A percentile compares a stretch with the other conserved stretches of the same genome.
Conservation (phyloP, 768 basidiomycete species). For the Galerina marginata region DNA sequence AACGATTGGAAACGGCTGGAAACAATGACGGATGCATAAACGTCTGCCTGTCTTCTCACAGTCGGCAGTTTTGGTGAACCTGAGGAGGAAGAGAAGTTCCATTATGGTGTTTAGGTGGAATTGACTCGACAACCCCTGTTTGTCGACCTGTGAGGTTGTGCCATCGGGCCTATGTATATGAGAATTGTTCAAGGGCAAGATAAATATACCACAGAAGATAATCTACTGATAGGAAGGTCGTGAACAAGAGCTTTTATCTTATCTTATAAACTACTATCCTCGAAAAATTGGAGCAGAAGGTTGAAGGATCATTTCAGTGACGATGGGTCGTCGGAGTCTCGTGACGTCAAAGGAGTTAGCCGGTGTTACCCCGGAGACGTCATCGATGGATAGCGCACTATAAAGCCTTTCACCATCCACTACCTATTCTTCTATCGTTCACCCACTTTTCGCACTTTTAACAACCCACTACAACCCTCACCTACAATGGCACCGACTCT, state of each 20-base stretch:
- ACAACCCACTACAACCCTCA: constrained; percentile 20
- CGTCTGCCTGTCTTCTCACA: constrained; percentile 16
- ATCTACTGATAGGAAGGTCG: constrained; percentile 4
- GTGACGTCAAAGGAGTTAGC: constrained; percentile 31
- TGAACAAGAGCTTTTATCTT: constrained; percentile 16
- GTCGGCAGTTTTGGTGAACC: constrained; percentile 12
- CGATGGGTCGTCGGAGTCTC: constrained; percentile 20
- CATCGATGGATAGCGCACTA: constrained; percentile 24
- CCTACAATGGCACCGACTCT: constrained; percentile 50
- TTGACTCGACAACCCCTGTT: constrained; percentile 22
- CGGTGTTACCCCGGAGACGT: constrained; percentile 29
- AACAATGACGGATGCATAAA: constrained; percentile 25
- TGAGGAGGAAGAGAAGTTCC: constrained; percentile 15
- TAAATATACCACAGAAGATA: neutral
- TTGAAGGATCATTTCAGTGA: neutral
- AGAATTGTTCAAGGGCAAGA: constrained; percentile 12
- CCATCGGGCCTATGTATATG: constrained; percentile 15
- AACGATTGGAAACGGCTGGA: constrained; percentile 33
- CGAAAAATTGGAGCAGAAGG: neutral
- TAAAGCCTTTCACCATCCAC: constrained; percentile 18
- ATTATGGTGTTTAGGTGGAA: constrained; percentile 23
- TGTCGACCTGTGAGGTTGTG: constrained; percentile 25
- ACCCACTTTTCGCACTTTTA: constrained; percentile 13
- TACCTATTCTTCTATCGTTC: constrained; percentile 6
- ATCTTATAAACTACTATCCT: constrained; percentile 7